Evolutionary conservation across 108 stramenopile species (phyloP), one percentile per base, ranked within the genome.

Genomic region (Discostella pseudostelligera): DNA sequence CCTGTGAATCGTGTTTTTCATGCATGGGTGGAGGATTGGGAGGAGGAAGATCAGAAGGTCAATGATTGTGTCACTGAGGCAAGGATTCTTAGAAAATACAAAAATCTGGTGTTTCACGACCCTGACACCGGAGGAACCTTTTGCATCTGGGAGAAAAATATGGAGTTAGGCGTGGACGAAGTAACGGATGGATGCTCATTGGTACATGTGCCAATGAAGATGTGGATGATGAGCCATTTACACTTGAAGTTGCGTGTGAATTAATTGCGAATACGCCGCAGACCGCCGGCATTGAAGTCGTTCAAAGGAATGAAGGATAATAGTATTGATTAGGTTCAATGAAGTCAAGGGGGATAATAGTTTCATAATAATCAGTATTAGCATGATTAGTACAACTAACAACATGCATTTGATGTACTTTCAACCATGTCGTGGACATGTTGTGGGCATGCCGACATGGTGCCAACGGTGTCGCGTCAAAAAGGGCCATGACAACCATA

Each of bases 41-140:
- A 50, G 25, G 49, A 50, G 25, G 21, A 50, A 21, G 21, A 1
- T 11, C 49, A 0, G 49, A 50, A 22, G 22, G 8, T 25, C 22
- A 50, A 50, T 22, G 49, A 24, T 24, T 50, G 22, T 50, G 49
- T 22, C 2, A 0, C 4, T 19, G 24, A 56, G 53, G 51, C 70
- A 16, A 11, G 24, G 22, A 20, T 72, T 16, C 28, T 64, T 5
- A 14, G 25, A 16, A 72, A 64, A 39, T 72, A 72, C 54, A 54
- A 72, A 28, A 50, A 26, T 35, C 62, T 72, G 17, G 60, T 62
- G 28, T 70, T 70, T 44, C 1, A 12, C 2, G 58, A 60, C 35
- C 54, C 54, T 35, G 54, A 55, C 54, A 55, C 28, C 0, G 28
- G 6, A 17, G 35, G 8, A 36, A 55, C 12, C 8, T 55, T 55